Base-by-base conservation (phyloP, 2,329 filamentous ascomycete genomes). In the Clathrospora elynae region DNA sequence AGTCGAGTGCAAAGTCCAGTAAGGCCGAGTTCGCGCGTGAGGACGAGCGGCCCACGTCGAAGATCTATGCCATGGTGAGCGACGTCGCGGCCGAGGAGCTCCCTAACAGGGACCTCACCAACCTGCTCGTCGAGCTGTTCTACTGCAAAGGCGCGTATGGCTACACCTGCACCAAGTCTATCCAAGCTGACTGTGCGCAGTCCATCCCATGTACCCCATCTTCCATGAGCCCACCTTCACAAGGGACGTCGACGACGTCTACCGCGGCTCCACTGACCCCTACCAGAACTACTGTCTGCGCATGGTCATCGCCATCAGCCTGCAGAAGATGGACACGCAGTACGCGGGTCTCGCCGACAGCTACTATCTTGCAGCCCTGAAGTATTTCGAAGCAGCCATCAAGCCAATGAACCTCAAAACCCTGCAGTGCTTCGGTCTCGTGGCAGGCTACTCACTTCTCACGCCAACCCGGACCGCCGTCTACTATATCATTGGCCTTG, bases 261-360 rank as follows among this genome's bases (percentile, higher is more conserved):
- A 92, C 64, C 78, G 81, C 49, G 87, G 87, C 35, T 86, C 84
- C 40, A 78, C 74, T 4, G 88, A 95, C 57, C 79, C 90, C 0
- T 92, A 91, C 67, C 85, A 91, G 64, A 90, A 93, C 60, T 97
- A 96, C 61, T 82, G 92, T 30, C 75, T 95, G 35, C 85, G 89
- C 44, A 91, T 97, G 83, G 89, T 96, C 38, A 84, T 97, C 62
- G 92, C 93, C 19, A 95, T 96, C 62, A 92, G 90, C 67, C 81
- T 97, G 71, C 92, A 97, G 71, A 96, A 95, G 70, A 79, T 96
- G 61, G 89, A 91, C 64, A 82, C 86, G 0, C 85, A 88, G 53
- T 97, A 93, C 68, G 90, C 91, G n/a, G 91, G 91, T 16, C 76
- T 97, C 18, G 92, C 93, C 19, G 92, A 97, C 71, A 91, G 90